Base-by-base conservation (phyloP, 495 filamentous ascomycete genomes). In the Lasiosphaeriaceae sp. region DNA sequence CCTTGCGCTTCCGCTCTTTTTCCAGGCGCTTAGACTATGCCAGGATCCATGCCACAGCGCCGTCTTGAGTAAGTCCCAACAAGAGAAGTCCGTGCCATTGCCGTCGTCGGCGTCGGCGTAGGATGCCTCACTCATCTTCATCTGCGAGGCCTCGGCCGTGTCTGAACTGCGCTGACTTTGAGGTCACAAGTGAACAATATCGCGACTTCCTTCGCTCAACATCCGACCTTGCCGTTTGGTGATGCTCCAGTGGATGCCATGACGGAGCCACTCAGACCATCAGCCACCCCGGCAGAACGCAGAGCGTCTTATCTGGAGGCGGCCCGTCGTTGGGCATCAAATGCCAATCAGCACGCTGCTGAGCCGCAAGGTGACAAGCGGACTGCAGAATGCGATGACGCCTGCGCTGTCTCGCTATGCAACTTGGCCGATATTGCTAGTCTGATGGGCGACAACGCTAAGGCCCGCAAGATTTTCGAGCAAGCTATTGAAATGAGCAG, bases 401-500 rank as follows among this genome's bases (percentile, higher is more conserved):
- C 84, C 14, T 97, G 94, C 67, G 88, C 86, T 0, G 86, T 83
- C 11, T 89, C 93, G n/a, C 86, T 86, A 41, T 85, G 89, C 68
- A 96, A 96, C 70, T 78, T 97, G 46, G 94, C 85, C 12, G 87
- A 92, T 57, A 82, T 98, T 59, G 86, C 90, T 1, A 80, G 86
- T 57, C 82, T 90, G 77, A 70, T 83, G 48, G 85, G 87, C 2
- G 76, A 88, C 62, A 56, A 71, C 0, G 73, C 76, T n/a, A 80
- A 87, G 60, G 94, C 94, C 14, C 73, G 74, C 58, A 74, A 68
- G 57, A 73, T 71, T 59, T 91, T 86, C 63, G 70, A 77, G 39
- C 83, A 96, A 63, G 88, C 90, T 16, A 73, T 75, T 43, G 76
- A 69, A 8, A 61, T 92, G 54, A 84, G 85, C 43, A 80, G 81